These are phyloP conservation scores for Typha latifolia DNA, from an alignment of 176 grass and related monocot species.

Conservation along the genomic window DNA sequence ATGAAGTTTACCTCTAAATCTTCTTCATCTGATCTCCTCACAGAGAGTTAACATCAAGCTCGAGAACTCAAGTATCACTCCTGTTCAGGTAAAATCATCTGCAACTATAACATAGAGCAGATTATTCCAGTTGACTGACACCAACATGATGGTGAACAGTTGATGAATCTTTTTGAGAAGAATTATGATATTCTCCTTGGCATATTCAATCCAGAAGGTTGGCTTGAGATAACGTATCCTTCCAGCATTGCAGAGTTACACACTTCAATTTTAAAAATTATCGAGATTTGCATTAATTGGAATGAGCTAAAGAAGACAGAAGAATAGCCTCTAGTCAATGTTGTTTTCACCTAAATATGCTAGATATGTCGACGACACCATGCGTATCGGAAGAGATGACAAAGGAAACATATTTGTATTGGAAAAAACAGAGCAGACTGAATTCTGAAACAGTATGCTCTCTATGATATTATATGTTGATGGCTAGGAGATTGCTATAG, in stretches of 20 bases:
- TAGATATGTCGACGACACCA: slow-evolving; percentile 73
- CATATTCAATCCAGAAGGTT: slow-evolving; percentile 91
- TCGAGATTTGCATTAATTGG: too few species aligned
- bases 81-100: slow-evolving; percentile 49
- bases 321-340: background rate
- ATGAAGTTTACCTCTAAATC: slow-evolving; percentile 6
- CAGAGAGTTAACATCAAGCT: slow-evolving; percentile 93
- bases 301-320: background rate
- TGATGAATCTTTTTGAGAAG: slow-evolving; percentile 83
- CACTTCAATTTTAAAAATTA: background rate
- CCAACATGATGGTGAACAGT: slow-evolving; percentile 19
- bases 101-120: background rate
- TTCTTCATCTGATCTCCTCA: slow-evolving; percentile 15
- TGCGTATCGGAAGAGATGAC: slow-evolving; percentile 78
- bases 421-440: slow-evolving; percentile 38
- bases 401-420: slow-evolving; percentile 91
- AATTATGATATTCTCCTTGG: slow-evolving; percentile 75
- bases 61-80: slow-evolving; percentile 66
- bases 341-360: slow-evolving; percentile 19
- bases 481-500: too few species aligned
- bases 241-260: background rate
- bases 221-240: slow-evolving; percentile 99
- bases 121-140: background rate
- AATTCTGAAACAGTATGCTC: slow-evolving; percentile 16
- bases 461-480: too few species aligned